Evolutionary conservation across 352 stramenopile genomes (phyloP).

Genomic region (Phytophthora uliginosa): DNA sequence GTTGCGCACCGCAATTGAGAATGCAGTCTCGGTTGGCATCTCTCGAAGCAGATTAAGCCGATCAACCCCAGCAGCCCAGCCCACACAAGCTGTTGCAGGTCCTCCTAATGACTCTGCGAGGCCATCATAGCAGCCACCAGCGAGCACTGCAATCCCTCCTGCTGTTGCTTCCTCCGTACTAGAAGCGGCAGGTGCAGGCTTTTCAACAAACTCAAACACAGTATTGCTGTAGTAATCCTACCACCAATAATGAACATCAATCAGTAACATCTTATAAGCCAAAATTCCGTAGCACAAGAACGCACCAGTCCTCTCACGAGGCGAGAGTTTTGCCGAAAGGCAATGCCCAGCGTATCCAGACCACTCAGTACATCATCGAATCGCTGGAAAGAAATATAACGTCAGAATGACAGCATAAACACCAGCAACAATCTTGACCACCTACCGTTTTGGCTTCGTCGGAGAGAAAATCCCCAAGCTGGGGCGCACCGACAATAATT

Average conservation of each 20-base stretch:
- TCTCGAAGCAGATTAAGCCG: slow-evolving; percentile 74
- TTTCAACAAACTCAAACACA: slow-evolving; percentile 91
- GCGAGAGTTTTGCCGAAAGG: slow-evolving; percentile 66
- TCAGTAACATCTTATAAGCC: not conserved
- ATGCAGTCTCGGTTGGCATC: slow-evolving; percentile 12
- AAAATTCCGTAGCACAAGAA: not conserved
- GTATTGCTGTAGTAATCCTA: slow-evolving; percentile 94
- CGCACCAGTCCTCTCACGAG: slow-evolving; percentile 87
- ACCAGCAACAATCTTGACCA: not conserved
- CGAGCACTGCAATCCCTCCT: slow-evolving; percentile 82
- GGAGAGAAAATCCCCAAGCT: slow-evolving; percentile 73
- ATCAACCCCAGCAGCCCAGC: slow-evolving; percentile 90
- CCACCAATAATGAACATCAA: not conserved
- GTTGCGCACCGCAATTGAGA: slow-evolving; percentile 65
- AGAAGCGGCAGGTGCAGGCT: slow-evolving; percentile 5
- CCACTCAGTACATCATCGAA: slow-evolving; percentile 73
- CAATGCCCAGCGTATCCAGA: slow-evolving; percentile 71
- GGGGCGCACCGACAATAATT: slow-evolving; percentile 73
- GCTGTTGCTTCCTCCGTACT: slow-evolving; percentile 25
- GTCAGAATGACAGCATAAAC: slow-evolving; percentile 5
- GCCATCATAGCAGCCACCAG: slow-evolving; percentile 87
- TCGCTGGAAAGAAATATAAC: slow-evolving; percentile 46
- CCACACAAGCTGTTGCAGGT: slow-evolving; percentile 70
- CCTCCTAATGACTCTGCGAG: slow-evolving; percentile 78
- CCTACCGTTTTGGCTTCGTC: slow-evolving; percentile 60